Evolutionary conservation across 1,284 basidiomycete species (phyloP).

Genomic region (Cutaneotrichosporon daszewskae): DNA sequence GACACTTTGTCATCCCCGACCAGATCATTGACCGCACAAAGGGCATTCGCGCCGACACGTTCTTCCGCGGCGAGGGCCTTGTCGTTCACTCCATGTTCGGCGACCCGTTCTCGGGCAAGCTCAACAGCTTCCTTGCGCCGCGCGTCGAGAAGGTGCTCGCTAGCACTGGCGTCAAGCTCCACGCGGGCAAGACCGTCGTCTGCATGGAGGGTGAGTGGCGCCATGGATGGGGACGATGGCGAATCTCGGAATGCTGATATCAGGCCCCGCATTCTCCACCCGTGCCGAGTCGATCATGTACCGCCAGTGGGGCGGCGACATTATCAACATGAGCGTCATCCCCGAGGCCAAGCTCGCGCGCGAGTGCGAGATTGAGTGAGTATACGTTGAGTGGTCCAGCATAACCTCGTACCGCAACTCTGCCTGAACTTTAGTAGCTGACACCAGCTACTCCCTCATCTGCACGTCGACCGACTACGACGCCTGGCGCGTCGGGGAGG

Average conservation of each 20-base stretch:
- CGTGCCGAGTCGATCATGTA: slow-evolving; percentile 95
- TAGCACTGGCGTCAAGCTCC: slow-evolving; percentile 53
- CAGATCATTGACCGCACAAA: slow-evolving; percentile 98
- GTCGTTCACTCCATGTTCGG: slow-evolving; percentile 94
- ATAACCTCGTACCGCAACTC: background rate
- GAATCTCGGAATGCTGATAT: background rate
- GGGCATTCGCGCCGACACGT: slow-evolving; percentile 75
- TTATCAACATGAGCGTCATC: slow-evolving; percentile 91
- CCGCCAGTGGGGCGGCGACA: slow-evolving; percentile 81
- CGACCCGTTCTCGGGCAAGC: slow-evolving; percentile 70
- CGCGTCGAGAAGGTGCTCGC: slow-evolving; percentile 59
- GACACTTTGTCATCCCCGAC: slow-evolving; percentile 79
- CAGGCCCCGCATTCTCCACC: slow-evolving; percentile 57
- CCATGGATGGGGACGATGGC: background rate
- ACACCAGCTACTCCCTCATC: slow-evolving; percentile 72
- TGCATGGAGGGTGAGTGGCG: slow-evolving; percentile 93
- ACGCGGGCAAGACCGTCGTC: slow-evolving; percentile 77
- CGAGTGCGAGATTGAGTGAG: slow-evolving; percentile 86
- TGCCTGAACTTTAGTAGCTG: background rate
- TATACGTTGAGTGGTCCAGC: slow-evolving; percentile 1
- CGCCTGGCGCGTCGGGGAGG: slow-evolving; percentile 74
- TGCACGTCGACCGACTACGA: slow-evolving; percentile 90
- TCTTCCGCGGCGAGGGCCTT: slow-evolving; percentile 74
- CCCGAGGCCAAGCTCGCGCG: slow-evolving; percentile 94
- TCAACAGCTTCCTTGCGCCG: slow-evolving; percentile 64